Evolutionary conservation across 257 asterid species (phyloP).

Genomic region (Parsonsia alboflavescens): DNA sequence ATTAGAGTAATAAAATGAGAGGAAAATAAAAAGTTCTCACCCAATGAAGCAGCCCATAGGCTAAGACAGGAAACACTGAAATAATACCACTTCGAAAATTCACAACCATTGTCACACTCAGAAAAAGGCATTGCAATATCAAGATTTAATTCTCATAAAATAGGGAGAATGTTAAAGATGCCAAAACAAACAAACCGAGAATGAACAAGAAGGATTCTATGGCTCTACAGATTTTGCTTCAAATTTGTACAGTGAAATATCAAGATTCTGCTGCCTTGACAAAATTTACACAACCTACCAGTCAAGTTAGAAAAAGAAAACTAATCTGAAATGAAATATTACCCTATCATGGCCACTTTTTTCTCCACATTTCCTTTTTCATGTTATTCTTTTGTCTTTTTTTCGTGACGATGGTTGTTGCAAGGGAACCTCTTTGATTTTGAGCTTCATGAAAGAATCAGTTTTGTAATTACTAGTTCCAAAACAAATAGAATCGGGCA

Average conservation of each 20-base stretch:
- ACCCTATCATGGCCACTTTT: neutral
- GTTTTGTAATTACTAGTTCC: neutral
- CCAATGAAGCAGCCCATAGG: no score
- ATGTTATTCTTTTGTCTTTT: neutral
- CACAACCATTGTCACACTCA: neutral
- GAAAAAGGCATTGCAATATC: neutral
- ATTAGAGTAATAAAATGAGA: no score
- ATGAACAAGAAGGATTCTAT: neutral
- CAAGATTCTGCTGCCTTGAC: neutral
- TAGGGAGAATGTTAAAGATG: neutral
- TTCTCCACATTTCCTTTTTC: neutral
- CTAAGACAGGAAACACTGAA: no score
- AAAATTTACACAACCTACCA: neutral
- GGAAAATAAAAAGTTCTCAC: no score
- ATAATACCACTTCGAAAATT: no score
- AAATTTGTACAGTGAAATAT: neutral
- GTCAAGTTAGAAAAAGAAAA: neutral
- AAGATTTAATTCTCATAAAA: neutral
- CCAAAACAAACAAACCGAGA: neutral
- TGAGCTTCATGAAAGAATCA: constrained; percentile 4
- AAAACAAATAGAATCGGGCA: neutral
- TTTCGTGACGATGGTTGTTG: neutral
- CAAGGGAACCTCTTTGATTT: neutral
- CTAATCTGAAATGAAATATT: neutral
- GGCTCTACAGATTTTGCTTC: neutral